Conservation (phyloP, 768 basidiomycete species). For the Mrakia frigida region DNA sequence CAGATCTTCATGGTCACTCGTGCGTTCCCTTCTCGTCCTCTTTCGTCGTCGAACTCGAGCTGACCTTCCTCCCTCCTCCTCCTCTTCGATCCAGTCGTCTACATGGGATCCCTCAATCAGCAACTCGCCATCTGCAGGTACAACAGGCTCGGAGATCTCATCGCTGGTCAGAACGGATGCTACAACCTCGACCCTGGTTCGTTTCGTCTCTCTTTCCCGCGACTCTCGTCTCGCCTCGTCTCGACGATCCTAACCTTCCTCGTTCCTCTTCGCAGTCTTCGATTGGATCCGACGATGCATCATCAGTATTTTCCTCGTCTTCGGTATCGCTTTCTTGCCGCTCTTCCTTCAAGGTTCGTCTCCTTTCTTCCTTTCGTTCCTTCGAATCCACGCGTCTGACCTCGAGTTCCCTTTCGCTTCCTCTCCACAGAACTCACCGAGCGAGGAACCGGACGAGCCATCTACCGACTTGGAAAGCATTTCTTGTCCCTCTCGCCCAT, state of each 20-base stretch:
- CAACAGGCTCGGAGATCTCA: slow-evolving; percentile 62
- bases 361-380: not conserved
- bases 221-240: no score
- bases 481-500: slow-evolving; percentile 89
- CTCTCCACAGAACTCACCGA: slow-evolving; percentile 75
- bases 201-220: no score
- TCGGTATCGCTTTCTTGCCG: slow-evolving; percentile 92
- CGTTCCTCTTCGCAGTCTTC: slow-evolving; percentile 53
- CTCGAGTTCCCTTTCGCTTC: slow-evolving; percentile 35
- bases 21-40: slow-evolving; percentile 47
- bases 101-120: slow-evolving; percentile 85
- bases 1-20: slow-evolving; percentile 90
- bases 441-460: slow-evolving; percentile 84
- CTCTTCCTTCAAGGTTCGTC: slow-evolving; percentile 84
- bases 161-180: slow-evolving; percentile 77
- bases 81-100: slow-evolving; percentile 62
- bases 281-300: slow-evolving; percentile 94
- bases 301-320: slow-evolving; percentile 96
- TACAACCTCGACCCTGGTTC: slow-evolving; percentile 73
- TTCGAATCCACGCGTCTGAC: not conserved
- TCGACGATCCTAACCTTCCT: no score
- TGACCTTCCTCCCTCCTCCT: slow-evolving; percentile 33
- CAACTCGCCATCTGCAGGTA: slow-evolving; percentile 75
- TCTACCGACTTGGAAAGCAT: slow-evolving; percentile 87
- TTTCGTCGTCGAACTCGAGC: not conserved